Percentiles rank a stretch among this genome's conserved stretches.
Conservation (phyloP, 495 filamentous ascomycete genomes). For the Lentithecium fluviatile region DNA sequence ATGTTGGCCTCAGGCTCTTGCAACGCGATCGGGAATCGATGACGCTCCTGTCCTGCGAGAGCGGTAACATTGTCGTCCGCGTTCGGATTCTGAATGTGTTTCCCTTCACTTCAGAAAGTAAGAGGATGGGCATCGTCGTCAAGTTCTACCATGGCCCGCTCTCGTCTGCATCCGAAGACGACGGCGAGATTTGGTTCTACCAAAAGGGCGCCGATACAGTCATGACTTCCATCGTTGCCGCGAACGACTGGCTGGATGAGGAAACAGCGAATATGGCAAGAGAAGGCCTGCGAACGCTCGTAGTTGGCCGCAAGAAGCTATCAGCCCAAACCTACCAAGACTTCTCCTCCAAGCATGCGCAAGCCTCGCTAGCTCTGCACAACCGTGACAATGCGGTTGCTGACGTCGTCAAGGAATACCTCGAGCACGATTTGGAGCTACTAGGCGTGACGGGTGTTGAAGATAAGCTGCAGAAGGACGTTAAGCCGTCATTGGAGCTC, state of each 20-base stretch:
- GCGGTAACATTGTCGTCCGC: conserved; percentile 73
- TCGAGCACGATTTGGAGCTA: conserved; percentile 87
- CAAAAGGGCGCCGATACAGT: conserved; percentile 98
- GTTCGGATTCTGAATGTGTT: conserved; percentile 92
- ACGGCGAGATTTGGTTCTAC: conserved; percentile 91
- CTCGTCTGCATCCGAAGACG: conserved; percentile 37
- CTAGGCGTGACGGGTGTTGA: conserved; percentile 97
- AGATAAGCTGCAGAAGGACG: conserved; percentile 91
- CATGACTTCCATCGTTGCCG: conserved; percentile 88
- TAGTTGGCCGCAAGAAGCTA: conserved; percentile 83
- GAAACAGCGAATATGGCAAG: conserved; percentile 98
- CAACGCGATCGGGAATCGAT: conserved; percentile 87
- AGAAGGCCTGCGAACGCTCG: conserved; percentile 90
- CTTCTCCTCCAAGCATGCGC: conserved; percentile 71
- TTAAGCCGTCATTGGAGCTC: conserved; percentile 90
- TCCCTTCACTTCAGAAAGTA: conserved; percentile 95
- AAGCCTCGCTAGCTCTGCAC: conserved; percentile 76
- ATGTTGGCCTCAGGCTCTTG: conserved; percentile 78
- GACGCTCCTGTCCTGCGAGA: conserved; percentile 73
- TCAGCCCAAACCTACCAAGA: conserved; percentile 72
- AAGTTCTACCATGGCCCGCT: conserved; percentile 62
- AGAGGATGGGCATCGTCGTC: conserved; percentile 97
- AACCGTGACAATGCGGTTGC: conserved; percentile 80
- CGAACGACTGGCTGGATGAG: conserved; percentile 98
- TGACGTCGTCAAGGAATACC: conserved; percentile 70